These are phyloP conservation scores for Pseudogymnoascus sp. DNA, from an alignment of 2,329 filamentous ascomycete species.

Conservation along the genomic window DNA sequence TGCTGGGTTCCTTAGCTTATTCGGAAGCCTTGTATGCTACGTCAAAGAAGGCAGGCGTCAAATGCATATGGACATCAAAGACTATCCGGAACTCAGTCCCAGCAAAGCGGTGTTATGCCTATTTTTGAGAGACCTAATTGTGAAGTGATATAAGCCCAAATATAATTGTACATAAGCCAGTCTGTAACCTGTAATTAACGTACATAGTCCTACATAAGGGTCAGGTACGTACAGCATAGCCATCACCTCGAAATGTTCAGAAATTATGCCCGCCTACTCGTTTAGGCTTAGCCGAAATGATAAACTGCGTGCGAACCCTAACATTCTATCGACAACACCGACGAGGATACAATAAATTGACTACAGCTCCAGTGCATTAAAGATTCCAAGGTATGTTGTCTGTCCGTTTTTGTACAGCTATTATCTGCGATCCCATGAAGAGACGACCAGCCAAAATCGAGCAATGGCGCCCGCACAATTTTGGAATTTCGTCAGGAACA, in stretches of 20 bases:
- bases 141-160: not conserved
- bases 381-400: not conserved
- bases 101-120: not conserved
- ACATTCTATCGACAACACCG: conserved; percentile 3
- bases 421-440: not conserved
- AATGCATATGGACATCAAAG: conserved; percentile 55
- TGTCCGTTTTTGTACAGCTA: not conserved
- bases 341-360: conserved; percentile 1
- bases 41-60: conserved; percentile 56
- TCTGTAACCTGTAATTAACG: not conserved
- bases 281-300: conserved; percentile 8
- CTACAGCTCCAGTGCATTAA: not conserved
- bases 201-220: not conserved
- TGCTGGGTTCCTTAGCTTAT: conserved; percentile 53
- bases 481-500: not conserved
- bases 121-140: not conserved
- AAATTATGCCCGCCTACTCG: conserved; percentile 8
- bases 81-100: conserved; percentile 9
- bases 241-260: conserved; percentile 2
- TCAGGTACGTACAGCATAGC: not conserved
- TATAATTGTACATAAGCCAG: not conserved
- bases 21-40: conserved; percentile 60
- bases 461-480: conserved; percentile 7
- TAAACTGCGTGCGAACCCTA: conserved; percentile 6
- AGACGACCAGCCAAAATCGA: conserved; percentile 4